A percentile compares a stretch with the other conserved stretches of the same genome.
Evolutionary conservation across 176 grass and related monocot genomes (phyloP).

Genomic region (Carex myosuroides): DNA sequence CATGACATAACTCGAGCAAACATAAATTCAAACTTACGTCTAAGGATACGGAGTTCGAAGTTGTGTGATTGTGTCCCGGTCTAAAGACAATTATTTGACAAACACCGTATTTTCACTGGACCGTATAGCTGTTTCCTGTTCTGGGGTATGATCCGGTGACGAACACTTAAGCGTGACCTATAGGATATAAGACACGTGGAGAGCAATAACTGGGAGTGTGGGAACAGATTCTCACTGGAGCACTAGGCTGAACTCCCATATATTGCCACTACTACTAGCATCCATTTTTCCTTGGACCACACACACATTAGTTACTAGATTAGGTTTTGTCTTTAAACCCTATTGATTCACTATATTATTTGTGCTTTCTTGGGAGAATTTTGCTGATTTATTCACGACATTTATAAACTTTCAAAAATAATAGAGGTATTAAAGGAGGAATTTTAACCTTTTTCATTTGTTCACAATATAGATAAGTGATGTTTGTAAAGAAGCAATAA

Average conservation of each 20-base stretch:
- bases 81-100: no score
- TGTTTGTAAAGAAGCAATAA: no score
- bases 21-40: no score
- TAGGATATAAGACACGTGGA: constrained; percentile 7
- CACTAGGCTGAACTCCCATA: neutral
- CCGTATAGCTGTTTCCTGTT: neutral
- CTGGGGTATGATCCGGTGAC: neutral
- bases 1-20: no score
- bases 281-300: neutral
- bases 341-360: neutral
- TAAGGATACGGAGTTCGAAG: no score
- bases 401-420: no score
- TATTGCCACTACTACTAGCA: neutral
- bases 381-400: no score
- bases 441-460: no score
- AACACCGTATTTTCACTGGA: neutral
- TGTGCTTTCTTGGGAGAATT: neutral
- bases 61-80: no score
- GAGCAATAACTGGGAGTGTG: neutral
- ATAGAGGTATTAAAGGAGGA: no score
- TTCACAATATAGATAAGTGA: no score
- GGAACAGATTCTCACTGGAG: neutral
- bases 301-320: neutral
- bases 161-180: neutral
- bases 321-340: neutral